Base-by-base conservation (phyloP, 2,329 filamentous ascomycete species). In the Celoporthe dispersa region DNA sequence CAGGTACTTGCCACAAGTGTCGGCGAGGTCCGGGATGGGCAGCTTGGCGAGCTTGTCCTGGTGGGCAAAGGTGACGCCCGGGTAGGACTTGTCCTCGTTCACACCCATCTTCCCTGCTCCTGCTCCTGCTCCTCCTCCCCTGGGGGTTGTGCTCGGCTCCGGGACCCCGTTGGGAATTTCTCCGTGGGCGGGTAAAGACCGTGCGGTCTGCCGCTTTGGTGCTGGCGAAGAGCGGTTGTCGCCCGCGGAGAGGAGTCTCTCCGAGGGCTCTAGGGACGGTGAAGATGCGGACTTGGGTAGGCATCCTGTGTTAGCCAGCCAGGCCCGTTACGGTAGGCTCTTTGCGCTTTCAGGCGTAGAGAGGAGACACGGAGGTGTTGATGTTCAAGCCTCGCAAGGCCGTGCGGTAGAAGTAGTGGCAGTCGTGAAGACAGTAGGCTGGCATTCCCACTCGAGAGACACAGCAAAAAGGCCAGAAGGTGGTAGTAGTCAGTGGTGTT, bases 341-440 rank as follows among this genome's bases (percentile, higher is more conserved):
- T 41, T 25, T 39, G 8, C 35, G 28, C 0, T 25, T 76, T 86
- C 84, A 93, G 81, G 86, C 87, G 84, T 93, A 94, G 68, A 93
- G 84, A 75, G 92, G 90, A 74, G 91, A 93, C 80, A 97, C 88
- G 77, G 84, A 87, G 76, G 92, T 97, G 82, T 90, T 88, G 76
- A 97, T 90, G 78, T 92, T 95, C 76, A 97, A 85, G 79, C 94
- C 91, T 85, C 93, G 93, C 83, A 97, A 84, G 79, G 93, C 92
- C 81, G 91, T 97, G 85, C 93, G 93, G 85, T 93, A 96, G 83
- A 97, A 97, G 83, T 97, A 97, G 80, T 97, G 93, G 78, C 92
- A 97, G 81, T 97, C 92, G 86, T 96, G 91, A 70, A 93, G 84
- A 81, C 85, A 97, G 81, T 93, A 95, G 76, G 86, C 81, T 85